Base-by-base conservation (phyloP, 2,329 filamentous ascomycete species). In the Clarireedia sp. region DNA sequence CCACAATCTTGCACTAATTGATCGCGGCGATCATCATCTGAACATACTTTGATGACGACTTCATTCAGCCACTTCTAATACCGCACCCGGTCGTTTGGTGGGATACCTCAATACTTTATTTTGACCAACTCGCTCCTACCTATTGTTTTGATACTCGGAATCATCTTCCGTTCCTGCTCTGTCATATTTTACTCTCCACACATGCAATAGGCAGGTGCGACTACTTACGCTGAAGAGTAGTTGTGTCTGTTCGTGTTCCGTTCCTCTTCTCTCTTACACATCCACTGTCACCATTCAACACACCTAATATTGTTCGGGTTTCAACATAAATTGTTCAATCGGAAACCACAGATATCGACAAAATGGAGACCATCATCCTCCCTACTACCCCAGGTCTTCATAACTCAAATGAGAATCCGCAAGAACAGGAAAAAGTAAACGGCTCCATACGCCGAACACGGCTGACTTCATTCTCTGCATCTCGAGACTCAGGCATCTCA, bases 311-410 rank as follows among this genome's bases (percentile, higher is more conserved):
- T 36, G 38, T 5, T 23, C 41, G 21, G 21, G 5, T 23, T 16
- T 21, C 6, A 45, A 23, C 21, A 17, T 6, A n/a, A 45, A 9
- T 23, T 6, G 19, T 45, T 23, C 41, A 45, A 8, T 45, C 19
- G 17, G 2, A 21, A 10, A 45, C 10, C 41, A 23, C 41, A 19
- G 19, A n/a, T 8, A 40, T 44, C 40, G 14, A 6, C 12, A 43
- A n/a, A 9, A 59, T 59, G 57, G 57, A 59, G 5, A 43, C 57
- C 24, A 57, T 59, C 38, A 59, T 59, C 29, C 57, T 59, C 19
- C 57, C 57, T 16, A 33, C 57, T 16, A 33, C 57, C 14, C 51
- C 57, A 8, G 33, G 38, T 33, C 57, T 52, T 17, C 57, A 55
- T 45, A 38, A 37, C 44, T 17, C 38, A 43, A 53, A 45, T 45